phyloP scores from a whole-genome alignment of 1,284 basidiomycete genomes.

The Phlebopus sp. region DNA sequence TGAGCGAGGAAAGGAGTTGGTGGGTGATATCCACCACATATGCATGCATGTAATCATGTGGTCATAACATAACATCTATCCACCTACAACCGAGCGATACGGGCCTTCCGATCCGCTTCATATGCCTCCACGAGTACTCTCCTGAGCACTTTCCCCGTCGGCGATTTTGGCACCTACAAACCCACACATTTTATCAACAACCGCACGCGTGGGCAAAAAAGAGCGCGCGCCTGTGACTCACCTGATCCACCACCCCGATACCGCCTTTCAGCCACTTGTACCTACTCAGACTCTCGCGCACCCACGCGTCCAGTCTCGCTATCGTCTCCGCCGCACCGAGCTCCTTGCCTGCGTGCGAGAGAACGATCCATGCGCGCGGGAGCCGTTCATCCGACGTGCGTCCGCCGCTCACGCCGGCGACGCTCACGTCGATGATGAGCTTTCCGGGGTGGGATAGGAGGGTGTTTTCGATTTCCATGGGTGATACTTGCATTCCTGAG shows the following conservation, averaged over 20 bases:
- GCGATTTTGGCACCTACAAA: conserved; percentile 62
- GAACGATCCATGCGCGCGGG: conserved; percentile 72
- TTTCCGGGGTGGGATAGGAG: conserved; percentile 56
- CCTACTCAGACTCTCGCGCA: conserved; percentile 56
- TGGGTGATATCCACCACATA: too few species aligned
- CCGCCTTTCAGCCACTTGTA: conserved; percentile 74
- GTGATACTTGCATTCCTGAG: conserved; percentile 72
- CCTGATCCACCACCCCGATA: conserved; percentile 60
- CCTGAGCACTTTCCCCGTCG: conserved; percentile 66
- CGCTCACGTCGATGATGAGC: conserved; percentile 58
- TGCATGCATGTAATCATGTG: too few species aligned
- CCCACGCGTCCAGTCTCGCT: conserved; percentile 55
- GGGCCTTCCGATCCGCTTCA: conserved; percentile 34
- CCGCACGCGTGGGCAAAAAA: too few species aligned
- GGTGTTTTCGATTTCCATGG: conserved; percentile 67
- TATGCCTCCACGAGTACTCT: conserved; percentile 56
- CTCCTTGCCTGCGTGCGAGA: conserved; percentile 50
- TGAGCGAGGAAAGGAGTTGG: too few species aligned
- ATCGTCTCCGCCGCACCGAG: conserved; percentile 44
- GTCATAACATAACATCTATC: too few species aligned
- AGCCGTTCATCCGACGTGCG: conserved; percentile 65
- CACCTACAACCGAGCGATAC: conserved; percentile 17
- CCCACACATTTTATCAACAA: not conserved
- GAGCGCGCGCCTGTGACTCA: too few species aligned
- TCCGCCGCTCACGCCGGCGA: conserved; percentile 68